phyloP scores from a whole-genome alignment of 441 rosid genomes.

The Francoa sonchifolia region DNA sequence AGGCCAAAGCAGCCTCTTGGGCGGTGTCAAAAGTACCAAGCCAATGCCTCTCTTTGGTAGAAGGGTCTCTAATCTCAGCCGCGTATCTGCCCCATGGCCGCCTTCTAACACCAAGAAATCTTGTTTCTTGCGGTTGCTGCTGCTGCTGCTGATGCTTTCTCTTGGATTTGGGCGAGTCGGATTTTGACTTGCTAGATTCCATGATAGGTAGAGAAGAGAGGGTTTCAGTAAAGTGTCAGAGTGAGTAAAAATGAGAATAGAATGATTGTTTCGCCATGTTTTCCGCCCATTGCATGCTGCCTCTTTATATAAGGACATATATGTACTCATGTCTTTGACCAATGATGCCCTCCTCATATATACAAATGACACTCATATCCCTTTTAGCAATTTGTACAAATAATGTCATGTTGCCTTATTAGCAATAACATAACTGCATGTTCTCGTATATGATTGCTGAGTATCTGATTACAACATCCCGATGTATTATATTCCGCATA shows the following conservation, averaged over 20 bases:
- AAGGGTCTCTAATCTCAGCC: conserved; percentile 55
- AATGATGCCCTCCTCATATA: neutral
- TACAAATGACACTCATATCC: conserved; percentile 3
- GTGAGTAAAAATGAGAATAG: conserved; percentile 5
- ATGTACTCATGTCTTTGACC: neutral
- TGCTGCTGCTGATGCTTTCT: conserved; percentile 35
- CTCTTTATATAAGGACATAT: conserved; percentile 15
- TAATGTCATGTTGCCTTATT: too few species aligned
- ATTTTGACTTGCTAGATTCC: conserved; percentile 22
- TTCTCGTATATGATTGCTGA: too few species aligned
- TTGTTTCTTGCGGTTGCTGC: conserved; percentile 22
- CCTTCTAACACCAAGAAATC: conserved; percentile 70
- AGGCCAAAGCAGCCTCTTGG: conserved; percentile 74
- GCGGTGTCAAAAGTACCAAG: conserved; percentile 51
- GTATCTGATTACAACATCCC: too few species aligned
- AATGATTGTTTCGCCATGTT: conserved; percentile 2
- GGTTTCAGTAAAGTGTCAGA: neutral
- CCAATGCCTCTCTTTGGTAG: conserved; percentile 65
- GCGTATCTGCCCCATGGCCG: conserved; percentile 71
- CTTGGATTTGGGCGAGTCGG: conserved; percentile 28
- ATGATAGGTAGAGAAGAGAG: conserved; percentile 9
- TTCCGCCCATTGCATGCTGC: conserved; percentile 10
- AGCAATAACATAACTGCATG: too few species aligned
- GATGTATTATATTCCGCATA: too few species aligned
- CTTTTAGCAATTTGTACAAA: too few species aligned